phyloP scores from a whole-genome alignment of 78 protist species.

The Dictyostelium purpureum region DNA sequence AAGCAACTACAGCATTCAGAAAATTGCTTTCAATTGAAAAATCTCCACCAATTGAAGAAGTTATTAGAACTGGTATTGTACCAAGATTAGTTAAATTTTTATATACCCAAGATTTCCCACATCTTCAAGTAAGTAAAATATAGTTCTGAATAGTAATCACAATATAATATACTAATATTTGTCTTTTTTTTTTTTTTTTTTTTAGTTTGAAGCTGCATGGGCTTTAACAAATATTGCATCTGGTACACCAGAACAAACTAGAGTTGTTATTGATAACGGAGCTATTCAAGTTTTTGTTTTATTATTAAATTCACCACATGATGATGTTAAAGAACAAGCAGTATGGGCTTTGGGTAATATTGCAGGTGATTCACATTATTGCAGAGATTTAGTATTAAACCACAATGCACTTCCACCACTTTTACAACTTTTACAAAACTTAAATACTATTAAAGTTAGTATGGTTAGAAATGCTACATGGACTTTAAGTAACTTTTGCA shows the following conservation, averaged over 20 bases:
- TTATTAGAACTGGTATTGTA: conserved; percentile 93
- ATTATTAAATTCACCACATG: conserved; percentile 86
- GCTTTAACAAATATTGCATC: conserved; percentile 98
- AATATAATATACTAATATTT: background rate
- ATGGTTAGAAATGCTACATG: conserved; percentile 98
- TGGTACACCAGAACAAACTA: conserved; percentile 93
- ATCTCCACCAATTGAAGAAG: conserved; percentile 96
- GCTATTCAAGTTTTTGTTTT: conserved; percentile 95
- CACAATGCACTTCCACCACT: conserved; percentile 83
- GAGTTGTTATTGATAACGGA: conserved; percentile 86
- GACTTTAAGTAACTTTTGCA: conserved; percentile 97
- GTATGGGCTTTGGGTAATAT: conserved; percentile 99
- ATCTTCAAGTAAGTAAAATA: conserved; percentile 74
- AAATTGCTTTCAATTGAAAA: conserved; percentile 93
- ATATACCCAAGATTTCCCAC: conserved; percentile 31
- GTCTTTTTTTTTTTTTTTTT: background rate
- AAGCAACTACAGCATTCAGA: conserved; percentile 84
- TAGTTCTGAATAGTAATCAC: background rate
- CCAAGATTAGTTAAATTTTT: conserved; percentile 94
- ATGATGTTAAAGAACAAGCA: conserved; percentile 97
- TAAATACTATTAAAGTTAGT: conserved; percentile 27
- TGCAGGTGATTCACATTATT: conserved; percentile 96
- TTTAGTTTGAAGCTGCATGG: conserved; percentile 97
- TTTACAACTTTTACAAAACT: conserved; percentile 25
- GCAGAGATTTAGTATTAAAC: conserved; percentile 92